Conservation (phyloP, 2,329 filamentous ascomycete genomes). For the Gliomastix tumulicola region DNA sequence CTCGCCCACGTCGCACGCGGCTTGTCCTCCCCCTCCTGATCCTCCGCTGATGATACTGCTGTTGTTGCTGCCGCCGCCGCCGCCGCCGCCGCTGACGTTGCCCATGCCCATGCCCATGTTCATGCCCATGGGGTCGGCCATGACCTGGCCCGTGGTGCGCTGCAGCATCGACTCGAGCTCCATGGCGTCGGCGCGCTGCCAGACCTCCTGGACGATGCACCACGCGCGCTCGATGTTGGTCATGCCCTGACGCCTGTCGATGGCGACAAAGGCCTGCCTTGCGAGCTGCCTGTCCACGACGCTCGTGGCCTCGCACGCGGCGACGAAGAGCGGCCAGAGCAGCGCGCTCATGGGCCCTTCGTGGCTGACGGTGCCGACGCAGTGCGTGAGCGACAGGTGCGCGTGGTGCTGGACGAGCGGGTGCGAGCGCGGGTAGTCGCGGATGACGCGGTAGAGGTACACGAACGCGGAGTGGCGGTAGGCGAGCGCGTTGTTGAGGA, state of each 20-base stretch:
- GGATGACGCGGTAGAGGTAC: conserved; percentile 49
- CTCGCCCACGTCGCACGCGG: background rate
- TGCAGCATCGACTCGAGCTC: too few species aligned
- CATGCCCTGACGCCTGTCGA: conserved; percentile 56
- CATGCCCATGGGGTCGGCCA: too few species aligned
- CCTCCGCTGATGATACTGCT: too few species aligned
- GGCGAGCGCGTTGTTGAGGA: conserved; percentile 52
- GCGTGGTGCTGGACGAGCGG: conserved; percentile 46
- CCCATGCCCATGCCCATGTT: too few species aligned
- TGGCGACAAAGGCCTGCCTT: conserved; percentile 40
- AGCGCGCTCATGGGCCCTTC: conserved; percentile 56
- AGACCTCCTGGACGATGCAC: conserved; percentile 55
- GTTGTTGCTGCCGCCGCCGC: conserved; percentile 6
- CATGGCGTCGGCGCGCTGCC: conserved; percentile 41
- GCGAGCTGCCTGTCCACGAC: conserved; percentile 44
- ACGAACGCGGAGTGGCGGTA: conserved; percentile 53
- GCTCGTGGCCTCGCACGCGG: conserved; percentile 50
- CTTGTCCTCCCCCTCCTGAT: background rate
- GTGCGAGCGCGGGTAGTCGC: conserved; percentile 37
- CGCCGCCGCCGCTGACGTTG: too few species aligned
- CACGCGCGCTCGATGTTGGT: conserved; percentile 56
- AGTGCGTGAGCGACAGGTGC: conserved; percentile 43
- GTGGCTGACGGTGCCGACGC: conserved; percentile 45
- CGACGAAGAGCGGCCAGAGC: conserved; percentile 59
- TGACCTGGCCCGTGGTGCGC: too few species aligned